A percentile compares a stretch with the other conserved stretches of the same genome.
These are phyloP conservation scores for Mrakia blollopis DNA, from an alignment of 768 basidiomycete species.

Conservation along the genomic window DNA sequence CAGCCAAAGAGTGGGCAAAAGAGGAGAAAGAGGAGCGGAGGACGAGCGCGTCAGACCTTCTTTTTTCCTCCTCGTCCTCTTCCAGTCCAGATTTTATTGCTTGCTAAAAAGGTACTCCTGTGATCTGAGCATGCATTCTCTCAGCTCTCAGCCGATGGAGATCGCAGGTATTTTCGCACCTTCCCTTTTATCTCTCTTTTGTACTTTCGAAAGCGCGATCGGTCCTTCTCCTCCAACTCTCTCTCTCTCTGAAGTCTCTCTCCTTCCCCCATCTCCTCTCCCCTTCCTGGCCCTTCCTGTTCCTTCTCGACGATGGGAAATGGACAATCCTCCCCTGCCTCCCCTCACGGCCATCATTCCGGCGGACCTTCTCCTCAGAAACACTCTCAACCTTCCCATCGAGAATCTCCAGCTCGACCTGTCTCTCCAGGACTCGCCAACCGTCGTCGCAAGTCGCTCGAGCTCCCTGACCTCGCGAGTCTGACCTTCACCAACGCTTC, in stretches of 20 bases:
- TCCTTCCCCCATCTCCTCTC: neutral
- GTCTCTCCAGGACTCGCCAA: neutral
- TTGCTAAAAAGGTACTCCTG: no score
- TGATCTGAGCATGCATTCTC: no score
- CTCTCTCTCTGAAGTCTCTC: neutral
- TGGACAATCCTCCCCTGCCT: slow-evolving; percentile 26
- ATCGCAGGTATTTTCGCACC: no score
- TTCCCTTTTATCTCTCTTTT: no score
- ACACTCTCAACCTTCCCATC: neutral
- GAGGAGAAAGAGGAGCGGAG: no score
- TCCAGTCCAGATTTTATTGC: no score
- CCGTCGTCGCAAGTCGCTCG: slow-evolving; percentile 53
- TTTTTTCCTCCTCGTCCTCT: no score
- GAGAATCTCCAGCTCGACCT: neutral
- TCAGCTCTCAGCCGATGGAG: no score
- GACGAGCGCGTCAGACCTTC: no score
- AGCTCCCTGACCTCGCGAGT: slow-evolving; percentile 66
- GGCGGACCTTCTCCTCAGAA: slow-evolving; percentile 13
- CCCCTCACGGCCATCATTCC: neutral
- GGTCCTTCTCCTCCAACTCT: neutral
- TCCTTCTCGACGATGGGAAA: slow-evolving; percentile 25
- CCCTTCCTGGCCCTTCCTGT: neutral
- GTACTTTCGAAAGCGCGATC: no score
- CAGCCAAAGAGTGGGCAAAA: no score
- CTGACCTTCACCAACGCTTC: slow-evolving; percentile 48